Evolutionary conservation across 192 early-diverging fungal genomes (phyloP).

Genomic region (Dimargaris xerosporica): DNA sequence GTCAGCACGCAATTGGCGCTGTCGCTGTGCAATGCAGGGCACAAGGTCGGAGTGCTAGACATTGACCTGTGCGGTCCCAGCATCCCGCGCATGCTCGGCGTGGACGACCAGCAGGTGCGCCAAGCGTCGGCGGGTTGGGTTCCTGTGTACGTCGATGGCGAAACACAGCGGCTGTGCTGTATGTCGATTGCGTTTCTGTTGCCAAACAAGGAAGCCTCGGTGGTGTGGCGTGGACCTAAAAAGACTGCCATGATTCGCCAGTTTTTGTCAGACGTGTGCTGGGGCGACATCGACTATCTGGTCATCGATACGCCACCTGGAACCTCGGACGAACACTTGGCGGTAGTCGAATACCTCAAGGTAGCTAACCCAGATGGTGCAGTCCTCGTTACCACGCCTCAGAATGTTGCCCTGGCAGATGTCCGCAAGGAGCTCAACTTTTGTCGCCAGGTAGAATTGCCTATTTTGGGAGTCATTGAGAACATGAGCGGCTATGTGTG

Average conservation of each 20-base stretch:
- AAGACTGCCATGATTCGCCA: slow-evolving; percentile 99
- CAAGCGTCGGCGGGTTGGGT: slow-evolving; percentile 85
- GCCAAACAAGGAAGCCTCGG: slow-evolving; percentile 72
- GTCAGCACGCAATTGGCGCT: slow-evolving; percentile 79
- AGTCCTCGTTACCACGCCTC: slow-evolving; percentile 93
- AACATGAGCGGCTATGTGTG: slow-evolving; percentile 98
- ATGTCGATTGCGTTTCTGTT: slow-evolving; percentile 98
- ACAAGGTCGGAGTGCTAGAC: slow-evolving; percentile 80
- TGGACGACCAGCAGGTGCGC: slow-evolving; percentile 76
- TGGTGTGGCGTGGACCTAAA: slow-evolving; percentile 98
- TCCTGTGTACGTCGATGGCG: slow-evolving; percentile 48
- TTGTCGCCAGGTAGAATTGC: slow-evolving; percentile 77
- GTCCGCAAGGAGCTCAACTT: slow-evolving; percentile 98
- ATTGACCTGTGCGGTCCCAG: slow-evolving; percentile 97
- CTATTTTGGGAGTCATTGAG: slow-evolving; percentile 84
- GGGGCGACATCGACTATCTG: slow-evolving; percentile 90
- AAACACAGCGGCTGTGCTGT: slow-evolving; percentile 51
- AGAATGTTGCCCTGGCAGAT: slow-evolving; percentile 71
- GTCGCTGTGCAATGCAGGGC: slow-evolving; percentile 38
- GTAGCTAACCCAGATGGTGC: slow-evolving; percentile 69
- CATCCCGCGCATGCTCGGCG: slow-evolving; percentile 88
- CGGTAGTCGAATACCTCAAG: slow-evolving; percentile 79
- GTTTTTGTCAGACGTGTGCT: slow-evolving; percentile 89
- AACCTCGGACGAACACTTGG: slow-evolving; percentile 94
- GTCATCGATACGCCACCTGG: slow-evolving; percentile 95